Percentiles rank a stretch among this genome's conserved stretches.
Evolutionary conservation across 2,329 filamentous ascomycete species (phyloP).

Genomic region (Bisporella sp.): DNA sequence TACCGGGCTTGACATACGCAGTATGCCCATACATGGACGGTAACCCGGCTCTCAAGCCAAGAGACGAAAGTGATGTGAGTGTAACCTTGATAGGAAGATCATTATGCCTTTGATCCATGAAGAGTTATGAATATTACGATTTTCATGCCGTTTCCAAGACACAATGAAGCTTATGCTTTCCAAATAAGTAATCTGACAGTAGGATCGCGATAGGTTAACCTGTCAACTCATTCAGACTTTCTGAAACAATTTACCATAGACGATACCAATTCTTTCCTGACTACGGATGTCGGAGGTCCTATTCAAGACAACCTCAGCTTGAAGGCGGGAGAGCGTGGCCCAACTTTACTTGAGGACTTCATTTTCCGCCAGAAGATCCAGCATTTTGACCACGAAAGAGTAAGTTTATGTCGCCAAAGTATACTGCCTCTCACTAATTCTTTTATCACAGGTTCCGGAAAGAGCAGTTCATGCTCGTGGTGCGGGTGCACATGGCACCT

Average conservation of each 20-base stretch:
- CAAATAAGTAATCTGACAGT: too few species aligned
- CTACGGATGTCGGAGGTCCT: conserved; percentile 61
- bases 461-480: conserved; percentile 65
- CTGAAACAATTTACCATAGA: conserved; percentile 39
- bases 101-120: too few species aligned
- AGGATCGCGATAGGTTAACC: too few species aligned
- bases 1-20: too few species aligned
- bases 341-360: conserved; percentile 65
- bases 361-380: conserved; percentile 67
- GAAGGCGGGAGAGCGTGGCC: conserved; percentile 58
- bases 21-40: too few species aligned
- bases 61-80: too few species aligned
- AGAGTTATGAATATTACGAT: too few species aligned
- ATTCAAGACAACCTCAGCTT: conserved; percentile 61
- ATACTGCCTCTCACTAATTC: neutral
- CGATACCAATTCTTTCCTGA: conserved; percentile 49
- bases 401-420: conserved; percentile 27
- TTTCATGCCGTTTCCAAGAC: too few species aligned
- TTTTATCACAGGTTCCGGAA: conserved; percentile 45
- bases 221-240: neutral
- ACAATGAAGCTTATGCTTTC: too few species aligned
- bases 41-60: too few species aligned
- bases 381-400: conserved; percentile 64
- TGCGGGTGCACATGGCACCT: conserved; percentile 60
- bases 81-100: too few species aligned